A percentile compares a stretch with the other conserved stretches of the same genome.
Evolutionary conservation across 23 red algal species (phyloP).

Genomic region (Gracilariopsis chorda): DNA sequence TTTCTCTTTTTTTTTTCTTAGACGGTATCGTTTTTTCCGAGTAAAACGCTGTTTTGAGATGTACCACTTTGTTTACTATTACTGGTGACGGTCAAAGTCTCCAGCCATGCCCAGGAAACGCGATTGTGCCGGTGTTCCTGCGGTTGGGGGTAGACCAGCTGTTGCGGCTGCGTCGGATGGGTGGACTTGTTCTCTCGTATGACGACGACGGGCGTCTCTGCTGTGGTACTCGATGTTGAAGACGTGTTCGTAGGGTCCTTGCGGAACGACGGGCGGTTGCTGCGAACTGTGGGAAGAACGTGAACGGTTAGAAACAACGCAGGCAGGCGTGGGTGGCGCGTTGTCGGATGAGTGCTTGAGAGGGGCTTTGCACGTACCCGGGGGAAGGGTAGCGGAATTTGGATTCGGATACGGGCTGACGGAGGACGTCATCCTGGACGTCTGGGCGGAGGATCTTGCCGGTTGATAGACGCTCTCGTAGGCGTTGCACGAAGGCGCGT

Average conservation of each 20-base stretch:
- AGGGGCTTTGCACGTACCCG: slow-evolving; percentile 18
- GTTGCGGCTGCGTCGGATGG: slow-evolving; percentile 1
- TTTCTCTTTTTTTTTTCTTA: not conserved
- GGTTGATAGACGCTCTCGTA: slow-evolving; percentile 42
- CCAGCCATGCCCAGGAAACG: slow-evolving; percentile 44
- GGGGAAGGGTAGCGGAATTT: slow-evolving; percentile 65
- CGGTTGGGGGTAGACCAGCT: slow-evolving; percentile 44
- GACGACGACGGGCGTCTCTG: slow-evolving; percentile 43
- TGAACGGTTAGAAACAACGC: not conserved
- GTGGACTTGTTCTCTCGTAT: not conserved
- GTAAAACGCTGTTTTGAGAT: not conserved
- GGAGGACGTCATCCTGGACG: slow-evolving; percentile 70
- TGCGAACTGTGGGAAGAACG: slow-evolving; percentile 2
- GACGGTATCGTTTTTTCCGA: slow-evolving; percentile 20
- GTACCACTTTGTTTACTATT: not conserved
- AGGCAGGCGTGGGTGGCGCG: not conserved
- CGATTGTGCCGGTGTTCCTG: slow-evolving; percentile 2
- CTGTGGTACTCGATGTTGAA: slow-evolving; percentile 81
- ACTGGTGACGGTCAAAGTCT: slow-evolving; percentile 59
- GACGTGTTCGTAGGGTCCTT: slow-evolving; percentile 70
- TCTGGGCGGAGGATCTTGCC: slow-evolving; percentile 71
- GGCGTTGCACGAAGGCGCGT: slow-evolving; percentile 35
- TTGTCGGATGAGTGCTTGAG: not conserved
- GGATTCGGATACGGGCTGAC: slow-evolving; percentile 56
- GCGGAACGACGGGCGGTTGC: slow-evolving; percentile 52